Percentiles rank a stretch among this genome's conserved stretches.
These are phyloP conservation scores for Madurella fahalii DNA, from an alignment of 2,329 filamentous ascomycete species.

Conservation along the genomic window DNA sequence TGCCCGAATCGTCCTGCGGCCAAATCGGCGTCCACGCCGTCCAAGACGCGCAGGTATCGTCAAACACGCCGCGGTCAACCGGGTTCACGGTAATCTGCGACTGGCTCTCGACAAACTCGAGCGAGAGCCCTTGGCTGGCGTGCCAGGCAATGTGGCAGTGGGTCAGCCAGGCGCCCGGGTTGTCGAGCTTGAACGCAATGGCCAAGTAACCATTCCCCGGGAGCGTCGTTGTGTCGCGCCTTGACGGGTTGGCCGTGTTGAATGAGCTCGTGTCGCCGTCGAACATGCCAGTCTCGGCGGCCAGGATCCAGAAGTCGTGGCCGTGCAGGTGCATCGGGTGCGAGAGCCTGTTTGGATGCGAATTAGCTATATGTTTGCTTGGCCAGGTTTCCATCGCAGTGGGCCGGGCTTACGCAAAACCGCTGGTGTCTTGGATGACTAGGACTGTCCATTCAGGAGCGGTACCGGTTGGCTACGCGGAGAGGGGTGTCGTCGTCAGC, in stretches of 20 bases:
- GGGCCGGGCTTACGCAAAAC: slow-evolving; percentile 1
- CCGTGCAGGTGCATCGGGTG: slow-evolving; percentile 44
- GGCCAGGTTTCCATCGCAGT: no score
- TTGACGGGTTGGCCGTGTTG: slow-evolving; percentile 39
- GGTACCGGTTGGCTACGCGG: slow-evolving; percentile 8
- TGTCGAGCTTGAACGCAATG: slow-evolving; percentile 48
- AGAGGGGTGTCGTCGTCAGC: background rate
- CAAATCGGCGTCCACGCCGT: slow-evolving; percentile 2
- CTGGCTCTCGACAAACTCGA: slow-evolving; percentile 46
- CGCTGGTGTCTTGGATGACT: slow-evolving; percentile 17
- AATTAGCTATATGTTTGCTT: background rate
- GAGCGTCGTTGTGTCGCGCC: slow-evolving; percentile 46
- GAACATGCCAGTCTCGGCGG: slow-evolving; percentile 30
- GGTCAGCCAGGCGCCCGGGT: slow-evolving; percentile 47
- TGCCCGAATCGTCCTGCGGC: slow-evolving; percentile 18
- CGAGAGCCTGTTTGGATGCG: background rate
- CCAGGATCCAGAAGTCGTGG: slow-evolving; percentile 40
- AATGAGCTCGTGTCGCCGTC: slow-evolving; percentile 18
- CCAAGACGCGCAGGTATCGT: slow-evolving; percentile 11
- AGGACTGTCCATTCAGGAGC: slow-evolving; percentile 34
- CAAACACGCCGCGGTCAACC: slow-evolving; percentile 1
- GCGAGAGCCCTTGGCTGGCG: slow-evolving; percentile 43
- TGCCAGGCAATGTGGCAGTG: slow-evolving; percentile 51
- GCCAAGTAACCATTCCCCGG: slow-evolving; percentile 43
- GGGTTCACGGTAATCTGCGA: slow-evolving; percentile 9